Percentiles rank a stretch among this genome's conserved stretches.
Evolutionary conservation across 1,139 yeast species (phyloP).

Genomic region (Hemisphaericaspora subhashii): DNA sequence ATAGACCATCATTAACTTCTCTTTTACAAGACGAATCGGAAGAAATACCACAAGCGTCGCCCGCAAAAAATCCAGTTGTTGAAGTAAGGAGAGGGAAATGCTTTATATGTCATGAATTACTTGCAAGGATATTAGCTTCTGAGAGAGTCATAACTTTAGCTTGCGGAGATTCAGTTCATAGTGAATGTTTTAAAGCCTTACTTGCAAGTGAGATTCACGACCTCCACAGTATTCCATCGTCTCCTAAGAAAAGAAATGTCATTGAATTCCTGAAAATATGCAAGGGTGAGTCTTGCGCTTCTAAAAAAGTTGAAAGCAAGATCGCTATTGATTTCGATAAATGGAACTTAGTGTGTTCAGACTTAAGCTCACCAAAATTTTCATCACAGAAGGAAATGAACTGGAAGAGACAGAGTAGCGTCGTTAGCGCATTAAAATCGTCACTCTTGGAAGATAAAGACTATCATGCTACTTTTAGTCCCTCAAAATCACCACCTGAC

Average conservation of each 20-base stretch:
- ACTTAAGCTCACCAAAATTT: slow-evolving; percentile 8
- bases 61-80: background rate
- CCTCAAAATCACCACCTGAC: too few relatives aligned
- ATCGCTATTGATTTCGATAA: slow-evolving; percentile 9
- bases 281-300: slow-evolving; percentile 8
- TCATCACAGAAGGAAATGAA: slow-evolving; percentile 4
- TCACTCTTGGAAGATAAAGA: too few relatives aligned
- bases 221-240: slow-evolving; percentile 9
- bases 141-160: slow-evolving; percentile 33
- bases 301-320: slow-evolving; percentile 12
- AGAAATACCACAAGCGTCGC: background rate
- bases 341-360: slow-evolving; percentile 7
- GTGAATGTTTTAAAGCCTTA: slow-evolving; percentile 30
- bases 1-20: background rate
- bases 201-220: slow-evolving; percentile 7
- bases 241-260: background rate
- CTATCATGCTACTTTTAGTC: too few relatives aligned
- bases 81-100: slow-evolving; percentile 19
- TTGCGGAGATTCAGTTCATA: slow-evolving; percentile 43
- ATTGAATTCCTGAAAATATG: slow-evolving; percentile 8
- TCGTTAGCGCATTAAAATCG: too few relatives aligned
- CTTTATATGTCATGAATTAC: slow-evolving; percentile 37
- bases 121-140: slow-evolving; percentile 31
- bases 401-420: too few relatives aligned
- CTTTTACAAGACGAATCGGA: background rate